Conservation (phyloP, 345 rosid genomes). For the Brassica juncea region DNA sequence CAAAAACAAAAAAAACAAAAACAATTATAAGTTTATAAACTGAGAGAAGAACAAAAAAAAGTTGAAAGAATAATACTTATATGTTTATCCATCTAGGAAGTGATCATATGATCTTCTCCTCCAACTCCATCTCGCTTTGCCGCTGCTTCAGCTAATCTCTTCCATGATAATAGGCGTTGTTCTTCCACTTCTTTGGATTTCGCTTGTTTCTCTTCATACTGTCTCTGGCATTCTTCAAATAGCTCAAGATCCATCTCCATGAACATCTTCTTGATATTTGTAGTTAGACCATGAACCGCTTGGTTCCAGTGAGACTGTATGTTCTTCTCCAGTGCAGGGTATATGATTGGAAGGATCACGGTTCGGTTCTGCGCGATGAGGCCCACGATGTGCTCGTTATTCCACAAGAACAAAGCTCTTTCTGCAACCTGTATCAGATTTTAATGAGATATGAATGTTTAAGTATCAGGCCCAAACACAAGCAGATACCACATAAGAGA, state of each 20-base stretch:
- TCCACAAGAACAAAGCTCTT: conserved; percentile 83
- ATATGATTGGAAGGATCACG: conserved; percentile 75
- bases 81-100: conserved; percentile 25
- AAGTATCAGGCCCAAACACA: conserved; percentile 19
- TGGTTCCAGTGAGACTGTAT: conserved; percentile 79
- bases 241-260: conserved; percentile 70
- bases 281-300: conserved; percentile 75
- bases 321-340: conserved; percentile 72
- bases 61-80: conserved; percentile 29
- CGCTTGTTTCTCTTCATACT: conserved; percentile 58
- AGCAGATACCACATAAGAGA: conserved; percentile 2
- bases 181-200: conserved; percentile 50
- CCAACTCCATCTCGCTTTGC: conserved; percentile 31
- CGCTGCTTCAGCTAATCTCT: conserved; percentile 69
- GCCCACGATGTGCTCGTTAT: conserved; percentile 81
- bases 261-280: conserved; percentile 76
- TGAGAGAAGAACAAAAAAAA: background rate
- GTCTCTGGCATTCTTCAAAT: conserved; percentile 66
- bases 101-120: conserved; percentile 37
- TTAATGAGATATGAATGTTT: conserved; percentile 3
- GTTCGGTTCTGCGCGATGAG: conserved; percentile 75
- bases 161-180: conserved; percentile 65
- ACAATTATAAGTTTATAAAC: conserved; percentile 14
- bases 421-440: conserved; percentile 65
- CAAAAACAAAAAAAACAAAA: background rate